A percentile compares a stretch with the other conserved stretches of the same genome.
phyloP scores from a whole-genome alignment of 2,329 filamentous ascomycete species.

The Fusarium xyrophilum region DNA sequence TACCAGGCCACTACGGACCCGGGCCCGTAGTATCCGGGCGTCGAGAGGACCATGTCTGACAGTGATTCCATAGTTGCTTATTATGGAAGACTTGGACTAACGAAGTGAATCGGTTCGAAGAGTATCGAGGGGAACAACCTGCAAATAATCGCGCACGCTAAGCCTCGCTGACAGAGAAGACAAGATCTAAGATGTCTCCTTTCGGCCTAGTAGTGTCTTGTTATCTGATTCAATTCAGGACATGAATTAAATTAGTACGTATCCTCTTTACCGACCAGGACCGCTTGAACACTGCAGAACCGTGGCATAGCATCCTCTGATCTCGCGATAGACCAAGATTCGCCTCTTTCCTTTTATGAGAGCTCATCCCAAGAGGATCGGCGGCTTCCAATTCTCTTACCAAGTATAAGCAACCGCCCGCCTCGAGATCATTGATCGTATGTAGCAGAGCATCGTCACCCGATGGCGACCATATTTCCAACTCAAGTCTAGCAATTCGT shows the following conservation, averaged over 20 bases:
- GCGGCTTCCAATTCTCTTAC: not conserved
- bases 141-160: not conserved
- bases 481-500: too few relatives aligned
- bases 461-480: too few relatives aligned
- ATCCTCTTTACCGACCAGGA: too few relatives aligned
- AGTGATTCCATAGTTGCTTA: accelerated
- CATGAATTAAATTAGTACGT: too few relatives aligned
- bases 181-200: not conserved
- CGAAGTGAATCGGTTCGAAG: accelerated
- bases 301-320: too few relatives aligned
- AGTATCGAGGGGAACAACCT: accelerated
- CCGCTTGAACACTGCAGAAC: too few relatives aligned
- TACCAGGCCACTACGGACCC: not conserved
- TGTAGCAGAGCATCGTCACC: too few relatives aligned
- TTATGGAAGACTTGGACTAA: accelerated
- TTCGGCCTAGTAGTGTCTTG: too few relatives aligned
- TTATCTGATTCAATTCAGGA: not conserved
- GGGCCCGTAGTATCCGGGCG: not conserved
- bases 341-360: too few relatives aligned
- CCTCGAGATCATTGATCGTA: too few relatives aligned
- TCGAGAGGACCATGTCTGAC: accelerated
- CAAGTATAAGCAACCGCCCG: not conserved
- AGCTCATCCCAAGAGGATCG: too few relatives aligned
- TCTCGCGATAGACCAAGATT: too few relatives aligned
- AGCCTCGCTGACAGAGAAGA: accelerated